These are phyloP conservation scores for Eimeria necatrix DNA, from an alignment of 169 alveolate genomes.

Conservation along the genomic window DNA sequence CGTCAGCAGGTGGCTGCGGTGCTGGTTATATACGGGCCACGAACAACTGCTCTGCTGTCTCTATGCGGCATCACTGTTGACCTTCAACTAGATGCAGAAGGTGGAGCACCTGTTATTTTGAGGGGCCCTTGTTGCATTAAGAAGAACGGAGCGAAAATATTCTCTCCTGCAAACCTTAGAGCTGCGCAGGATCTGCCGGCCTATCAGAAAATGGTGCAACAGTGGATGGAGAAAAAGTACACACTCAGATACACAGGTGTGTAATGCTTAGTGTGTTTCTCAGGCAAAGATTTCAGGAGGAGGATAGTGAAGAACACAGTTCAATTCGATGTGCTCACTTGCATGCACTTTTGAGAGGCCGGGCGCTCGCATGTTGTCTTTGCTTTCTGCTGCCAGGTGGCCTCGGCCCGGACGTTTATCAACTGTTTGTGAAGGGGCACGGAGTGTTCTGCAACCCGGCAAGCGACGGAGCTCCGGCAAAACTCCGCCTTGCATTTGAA, in stretches of 20 bases:
- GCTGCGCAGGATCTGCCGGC: conserved; percentile 87
- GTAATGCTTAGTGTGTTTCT: background rate
- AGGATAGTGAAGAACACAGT: too few relatives aligned
- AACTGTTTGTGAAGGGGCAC: conserved; percentile 89
- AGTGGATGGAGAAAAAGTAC: conserved; percentile 87
- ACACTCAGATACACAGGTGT: conserved; percentile 88
- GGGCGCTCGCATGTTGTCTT: too few relatives aligned
- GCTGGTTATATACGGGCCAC: conserved; percentile 82
- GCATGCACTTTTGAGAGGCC: too few relatives aligned
- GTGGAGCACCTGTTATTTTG: conserved; percentile 26
- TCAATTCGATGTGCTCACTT: too few relatives aligned
- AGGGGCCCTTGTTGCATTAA: conserved; percentile 63
- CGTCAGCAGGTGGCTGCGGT: conserved; percentile 82
- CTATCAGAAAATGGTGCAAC: conserved; percentile 86
- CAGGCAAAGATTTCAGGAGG: too few relatives aligned
- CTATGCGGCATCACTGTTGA: conserved; percentile 59
- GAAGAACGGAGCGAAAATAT: conserved; percentile 83
- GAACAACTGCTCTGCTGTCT: conserved; percentile 78
- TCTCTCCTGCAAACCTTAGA: conserved; percentile 93
- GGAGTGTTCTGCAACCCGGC: conserved; percentile 90
- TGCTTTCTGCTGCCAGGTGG: conserved; percentile 86
- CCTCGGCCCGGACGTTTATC: conserved; percentile 93
- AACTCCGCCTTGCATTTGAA: conserved; percentile 80
- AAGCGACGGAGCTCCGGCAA: conserved; percentile 86
- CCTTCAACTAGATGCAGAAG: conserved; percentile 29